Base-by-base conservation (phyloP, 2,329 filamentous ascomycete species). In the Calonectria leucothoes region DNA sequence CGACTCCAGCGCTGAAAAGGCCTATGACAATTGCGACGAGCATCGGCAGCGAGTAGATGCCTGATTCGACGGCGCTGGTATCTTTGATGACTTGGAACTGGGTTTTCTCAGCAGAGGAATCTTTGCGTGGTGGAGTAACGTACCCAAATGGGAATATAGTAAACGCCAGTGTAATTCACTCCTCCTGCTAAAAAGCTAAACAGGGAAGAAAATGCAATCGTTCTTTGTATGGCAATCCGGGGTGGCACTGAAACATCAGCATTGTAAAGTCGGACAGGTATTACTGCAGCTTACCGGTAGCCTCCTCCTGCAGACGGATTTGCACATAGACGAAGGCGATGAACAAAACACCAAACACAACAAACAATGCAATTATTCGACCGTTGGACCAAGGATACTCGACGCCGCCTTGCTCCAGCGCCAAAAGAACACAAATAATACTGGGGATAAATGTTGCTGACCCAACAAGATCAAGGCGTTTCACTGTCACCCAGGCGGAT, bases 341-440 rank as follows among this genome's bases (percentile, higher is more conserved):
- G 4, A 76, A 31, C 57, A 74, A 68, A 1, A 76, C 68, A n/a
- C 63, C 64, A 33, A 69, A 69, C 3, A 74, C 17, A 2, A 70
- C 73, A 14, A 74, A 59, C 15, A 72, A 35, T 1, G 63, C 70
- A 45, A 78, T 75, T 12, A 76, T 77, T 33, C 59, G 59, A 1
- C 37, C 59, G 5, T 64, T 64, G 27, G 37, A 64, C 59, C 59
- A 64, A 48, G 59, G 14, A 25, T 64, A 64, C 4, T 64, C 39
- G 6, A 64, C 59, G 23, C 59, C 59, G 2, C 59, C 59, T 17
- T 48, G 39, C n/a, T 64, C 37, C 20, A 64, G 17, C 3, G 59
- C 59, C 3, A 64, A 25, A n/a, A 64, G 27, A 48, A 64, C 39
- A 10, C 59, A 64, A 1, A 64, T 64, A 10, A 64, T 64, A 6